Percentiles rank a stretch among this genome's conserved stretches.
Conservation (phyloP, 1,139 yeast genomes). For the Hansenula anomala region DNA sequence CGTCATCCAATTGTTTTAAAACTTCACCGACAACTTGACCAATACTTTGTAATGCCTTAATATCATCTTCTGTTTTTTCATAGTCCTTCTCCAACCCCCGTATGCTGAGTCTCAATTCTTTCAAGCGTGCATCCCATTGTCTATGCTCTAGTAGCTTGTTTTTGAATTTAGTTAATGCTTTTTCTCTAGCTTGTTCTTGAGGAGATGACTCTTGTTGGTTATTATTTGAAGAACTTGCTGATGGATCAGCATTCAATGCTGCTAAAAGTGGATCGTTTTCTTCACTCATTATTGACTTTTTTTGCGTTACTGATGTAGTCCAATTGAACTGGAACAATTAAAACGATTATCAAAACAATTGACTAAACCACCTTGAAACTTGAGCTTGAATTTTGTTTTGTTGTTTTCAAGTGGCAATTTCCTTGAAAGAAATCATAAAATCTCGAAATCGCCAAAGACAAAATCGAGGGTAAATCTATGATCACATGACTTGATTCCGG, state of each 20-base stretch:
- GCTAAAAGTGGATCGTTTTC: conserved; percentile 72
- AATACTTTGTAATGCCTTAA: conserved; percentile 93
- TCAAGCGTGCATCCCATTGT: conserved; percentile 90
- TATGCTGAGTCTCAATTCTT: conserved; percentile 77
- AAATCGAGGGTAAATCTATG: too few species aligned
- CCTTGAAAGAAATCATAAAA: not conserved
- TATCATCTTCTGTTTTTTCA: conserved; percentile 94
- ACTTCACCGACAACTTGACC: conserved; percentile 99
- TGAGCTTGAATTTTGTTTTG: not conserved
- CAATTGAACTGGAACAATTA: too few species aligned
- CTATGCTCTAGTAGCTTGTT: conserved; percentile 88
- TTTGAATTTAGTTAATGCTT: conserved; percentile 76
- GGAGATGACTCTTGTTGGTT: conserved; percentile 3
- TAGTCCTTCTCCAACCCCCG: conserved; percentile 80
- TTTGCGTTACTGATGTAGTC: too few species aligned
- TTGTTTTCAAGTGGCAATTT: not conserved
- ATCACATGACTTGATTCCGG: too few species aligned
- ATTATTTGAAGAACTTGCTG: conserved; percentile 4
- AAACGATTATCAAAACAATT: not conserved
- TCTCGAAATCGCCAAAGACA: not conserved
- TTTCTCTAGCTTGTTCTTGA: conserved; percentile 54
- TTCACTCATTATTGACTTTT: conserved; percentile 49
- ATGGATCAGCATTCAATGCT: conserved; percentile 47
- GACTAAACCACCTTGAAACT: conserved; percentile 1
- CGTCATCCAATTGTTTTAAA: conserved; percentile 91